phyloP scores from a whole-genome alignment of 2,329 filamentous ascomycete species.

The Neurospora sp. region DNA sequence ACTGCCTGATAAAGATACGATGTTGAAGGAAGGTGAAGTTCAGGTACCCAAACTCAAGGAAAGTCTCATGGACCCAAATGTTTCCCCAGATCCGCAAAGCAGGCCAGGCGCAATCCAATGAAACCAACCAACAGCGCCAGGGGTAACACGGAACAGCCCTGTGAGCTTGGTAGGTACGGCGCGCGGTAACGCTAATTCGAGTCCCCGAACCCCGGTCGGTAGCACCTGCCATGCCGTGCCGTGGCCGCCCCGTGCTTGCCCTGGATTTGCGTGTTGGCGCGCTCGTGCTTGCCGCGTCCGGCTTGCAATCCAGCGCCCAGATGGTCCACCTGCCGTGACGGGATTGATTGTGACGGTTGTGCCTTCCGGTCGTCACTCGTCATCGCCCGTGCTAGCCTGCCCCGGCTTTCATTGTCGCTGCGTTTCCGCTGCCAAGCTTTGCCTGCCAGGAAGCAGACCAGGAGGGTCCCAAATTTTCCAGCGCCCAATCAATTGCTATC shows the following conservation, averaged over 20 bases:
- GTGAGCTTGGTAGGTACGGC: background rate
- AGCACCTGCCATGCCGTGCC: background rate
- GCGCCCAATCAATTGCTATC: background rate
- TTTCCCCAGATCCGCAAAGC: background rate
- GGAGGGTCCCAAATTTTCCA: background rate
- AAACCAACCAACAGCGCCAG: background rate
- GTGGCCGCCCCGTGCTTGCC: too few species aligned
- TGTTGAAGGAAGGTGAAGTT: background rate
- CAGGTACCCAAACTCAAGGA: background rate
- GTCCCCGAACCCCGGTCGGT: background rate
- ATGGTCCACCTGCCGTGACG: background rate
- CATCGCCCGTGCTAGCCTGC: background rate
- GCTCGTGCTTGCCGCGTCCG: background rate
- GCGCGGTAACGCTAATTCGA: background rate
- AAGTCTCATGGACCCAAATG: background rate
- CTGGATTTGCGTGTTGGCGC: background rate
- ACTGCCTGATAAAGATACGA: background rate
- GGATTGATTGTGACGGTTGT: background rate
- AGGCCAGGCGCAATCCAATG: background rate
- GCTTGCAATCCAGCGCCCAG: background rate
- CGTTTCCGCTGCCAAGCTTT: background rate
- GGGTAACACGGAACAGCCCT: background rate
- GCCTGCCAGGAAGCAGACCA: background rate
- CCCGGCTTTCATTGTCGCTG: background rate
- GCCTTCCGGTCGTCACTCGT: background rate